phyloP scores from a whole-genome alignment of 2,329 filamentous ascomycete genomes.

The Daldinia eschscholtzii region DNA sequence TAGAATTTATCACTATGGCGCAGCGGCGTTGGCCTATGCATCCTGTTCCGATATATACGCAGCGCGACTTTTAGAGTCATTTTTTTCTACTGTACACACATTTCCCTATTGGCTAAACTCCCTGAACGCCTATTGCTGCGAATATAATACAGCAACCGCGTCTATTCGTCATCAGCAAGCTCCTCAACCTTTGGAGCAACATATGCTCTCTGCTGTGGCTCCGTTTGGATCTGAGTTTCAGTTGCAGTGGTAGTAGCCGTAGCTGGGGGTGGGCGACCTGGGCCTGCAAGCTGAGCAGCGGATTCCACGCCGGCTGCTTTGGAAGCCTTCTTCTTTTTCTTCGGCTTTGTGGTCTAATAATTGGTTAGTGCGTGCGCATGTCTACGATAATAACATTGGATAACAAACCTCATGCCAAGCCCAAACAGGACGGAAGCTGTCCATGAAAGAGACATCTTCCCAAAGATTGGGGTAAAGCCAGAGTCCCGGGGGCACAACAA shows the following conservation, averaged over 20 bases:
- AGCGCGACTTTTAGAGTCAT: constrained; percentile 22
- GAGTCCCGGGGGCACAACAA: constrained; percentile 84
- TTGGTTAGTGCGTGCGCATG: constrained; percentile 24
- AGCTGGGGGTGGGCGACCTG: constrained; percentile 65
- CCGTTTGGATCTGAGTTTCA: constrained; percentile 65
- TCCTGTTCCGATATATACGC: constrained; percentile 26
- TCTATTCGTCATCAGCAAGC: constrained; percentile 63
- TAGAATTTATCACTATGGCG: neutral
- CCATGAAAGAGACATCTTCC: constrained; percentile 98
- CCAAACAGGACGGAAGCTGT: constrained; percentile 96
- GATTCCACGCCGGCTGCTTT: constrained; percentile 53
- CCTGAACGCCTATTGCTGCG: constrained; percentile 49
- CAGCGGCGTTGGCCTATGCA: neutral
- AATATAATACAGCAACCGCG: constrained; percentile 33
- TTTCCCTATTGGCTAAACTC: constrained; percentile 33
- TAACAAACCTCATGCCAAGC: constrained; percentile 92
- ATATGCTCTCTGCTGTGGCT: constrained; percentile 57
- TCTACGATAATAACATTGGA: constrained; percentile 25
- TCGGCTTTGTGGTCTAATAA: constrained; percentile 53
- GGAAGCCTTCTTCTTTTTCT: constrained; percentile 71
- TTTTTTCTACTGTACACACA: constrained; percentile 35
- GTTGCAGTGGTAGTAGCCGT: constrained; percentile 69
- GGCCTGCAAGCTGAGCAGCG: constrained; percentile 62
- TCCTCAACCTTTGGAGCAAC: constrained; percentile 67
- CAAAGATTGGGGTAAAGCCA: constrained; percentile 99